A percentile compares a stretch with the other conserved stretches of the same genome.
Conservation (phyloP, 805 yeast genomes). For the Millerozyma miso region DNA sequence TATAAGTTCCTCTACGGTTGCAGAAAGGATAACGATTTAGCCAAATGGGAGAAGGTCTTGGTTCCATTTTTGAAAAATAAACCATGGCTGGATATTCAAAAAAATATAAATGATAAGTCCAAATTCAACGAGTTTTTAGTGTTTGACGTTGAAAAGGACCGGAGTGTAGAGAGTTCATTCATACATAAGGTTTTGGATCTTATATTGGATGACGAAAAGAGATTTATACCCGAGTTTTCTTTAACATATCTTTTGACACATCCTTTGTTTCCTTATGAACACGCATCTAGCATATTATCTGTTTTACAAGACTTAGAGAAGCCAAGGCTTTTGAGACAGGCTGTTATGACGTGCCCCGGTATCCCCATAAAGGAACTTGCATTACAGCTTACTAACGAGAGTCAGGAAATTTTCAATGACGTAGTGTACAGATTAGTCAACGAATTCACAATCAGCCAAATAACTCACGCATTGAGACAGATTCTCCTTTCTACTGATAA, state of each 20-base stretch:
- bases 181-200: constrained; percentile 42
- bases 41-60: constrained; percentile 24
- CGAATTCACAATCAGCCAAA: constrained; percentile 59
- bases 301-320: constrained; percentile 39
- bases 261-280: constrained; percentile 71
- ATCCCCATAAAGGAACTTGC: constrained; percentile 62
- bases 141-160: constrained; percentile 63
- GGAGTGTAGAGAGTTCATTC: constrained; percentile 58
- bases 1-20: constrained; percentile 20
- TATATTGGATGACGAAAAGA: constrained; percentile 29
- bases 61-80: constrained; percentile 28
- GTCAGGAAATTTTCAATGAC: constrained; percentile 63
- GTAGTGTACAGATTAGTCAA: constrained; percentile 60
- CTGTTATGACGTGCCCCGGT: constrained; percentile 73
- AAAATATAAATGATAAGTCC: constrained; percentile 10
- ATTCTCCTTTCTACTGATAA: constrained; percentile 25
- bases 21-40: constrained; percentile 14
- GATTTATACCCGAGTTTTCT: constrained; percentile 51
- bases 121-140: constrained; percentile 28
- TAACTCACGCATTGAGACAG: constrained; percentile 45
- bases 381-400: constrained; percentile 47
- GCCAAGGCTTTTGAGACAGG: constrained; percentile 73
- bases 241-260: constrained; percentile 77
- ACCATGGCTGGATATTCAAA: constrained; percentile 20
- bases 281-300: constrained; percentile 51